These are phyloP conservation scores for Coemansia guatemalensis DNA, from an alignment of 192 early-diverging fungal species.

Conservation along the genomic window DNA sequence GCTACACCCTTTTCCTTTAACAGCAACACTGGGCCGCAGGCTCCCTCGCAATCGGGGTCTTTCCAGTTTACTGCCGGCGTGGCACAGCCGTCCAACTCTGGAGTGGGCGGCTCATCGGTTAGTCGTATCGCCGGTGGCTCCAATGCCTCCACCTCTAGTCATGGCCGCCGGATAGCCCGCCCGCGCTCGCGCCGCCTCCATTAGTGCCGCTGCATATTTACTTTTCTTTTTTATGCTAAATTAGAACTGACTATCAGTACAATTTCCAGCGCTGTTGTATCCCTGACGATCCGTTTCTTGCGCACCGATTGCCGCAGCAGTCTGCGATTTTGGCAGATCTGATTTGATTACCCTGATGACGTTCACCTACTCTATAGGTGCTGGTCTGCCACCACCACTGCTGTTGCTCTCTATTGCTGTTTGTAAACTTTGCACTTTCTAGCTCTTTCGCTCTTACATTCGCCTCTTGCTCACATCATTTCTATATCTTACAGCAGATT, in stretches of 20 bases:
- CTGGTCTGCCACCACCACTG: too few relatives aligned
- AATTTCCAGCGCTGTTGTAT: too few relatives aligned
- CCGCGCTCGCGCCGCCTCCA: constrained; percentile 34
- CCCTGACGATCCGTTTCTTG: too few relatives aligned
- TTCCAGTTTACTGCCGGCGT: constrained; percentile 46
- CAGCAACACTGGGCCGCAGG: constrained; percentile 38
- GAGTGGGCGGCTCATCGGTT: constrained; percentile 34
- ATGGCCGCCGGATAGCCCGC: constrained; percentile 37
- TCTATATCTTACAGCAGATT: constrained; percentile 1
- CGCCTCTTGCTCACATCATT: background rate
- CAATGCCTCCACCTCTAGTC: constrained; percentile 40
- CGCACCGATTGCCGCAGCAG: too few relatives aligned
- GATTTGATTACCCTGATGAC: constrained; percentile 7
- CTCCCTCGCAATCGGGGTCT: constrained; percentile 3
- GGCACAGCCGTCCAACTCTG: constrained; percentile 39
- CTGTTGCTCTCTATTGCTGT: background rate
- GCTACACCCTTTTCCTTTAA: constrained; percentile 32
- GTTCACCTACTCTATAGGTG: background rate
- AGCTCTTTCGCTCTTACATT: background rate
- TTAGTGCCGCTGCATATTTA: constrained; percentile 4
- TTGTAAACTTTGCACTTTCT: constrained; percentile 1
- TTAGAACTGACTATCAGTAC: background rate
- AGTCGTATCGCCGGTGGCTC: constrained; percentile 45
- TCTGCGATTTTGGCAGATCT: background rate
- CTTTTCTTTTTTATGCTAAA: constrained; percentile 1